Conservation (phyloP, 371 early-diverging fungal species). For the Mortierella sp. region DNA sequence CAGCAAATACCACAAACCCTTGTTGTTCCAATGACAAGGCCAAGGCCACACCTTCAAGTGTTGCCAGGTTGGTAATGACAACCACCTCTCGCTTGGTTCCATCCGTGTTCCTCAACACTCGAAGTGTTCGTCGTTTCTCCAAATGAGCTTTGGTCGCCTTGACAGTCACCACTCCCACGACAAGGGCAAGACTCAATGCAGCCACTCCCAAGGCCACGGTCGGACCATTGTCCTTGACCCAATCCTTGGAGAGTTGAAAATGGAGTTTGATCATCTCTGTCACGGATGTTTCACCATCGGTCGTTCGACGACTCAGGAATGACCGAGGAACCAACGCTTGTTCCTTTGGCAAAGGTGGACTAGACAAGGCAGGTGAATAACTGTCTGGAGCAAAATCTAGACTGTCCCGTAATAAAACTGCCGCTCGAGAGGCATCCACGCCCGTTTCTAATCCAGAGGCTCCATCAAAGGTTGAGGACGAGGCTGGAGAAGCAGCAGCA, state of each 20-base stretch:
- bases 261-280: conserved; percentile 29
- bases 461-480: neutral
- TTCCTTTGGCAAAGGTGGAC: no score
- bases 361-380: no score
- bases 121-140: conserved; percentile 13
- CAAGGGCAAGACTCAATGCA: conserved; percentile 10
- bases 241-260: conserved; percentile 24
- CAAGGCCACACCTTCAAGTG: conserved; percentile 13
- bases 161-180: conserved; percentile 26
- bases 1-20: conserved; percentile 36
- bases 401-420: no score
- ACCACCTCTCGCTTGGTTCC: conserved; percentile 15
- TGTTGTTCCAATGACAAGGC: conserved; percentile 15
- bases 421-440: neutral
- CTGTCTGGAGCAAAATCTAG: no score
- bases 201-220: conserved; percentile 10
- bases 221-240: conserved; percentile 30
- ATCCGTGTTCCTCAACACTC: conserved; percentile 17
- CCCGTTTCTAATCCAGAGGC: no score
- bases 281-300: conserved; percentile 6
- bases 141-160: conserved; percentile 8
- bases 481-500: neutral
- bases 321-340: no score
- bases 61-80: conserved; percentile 23
- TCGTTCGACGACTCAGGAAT: no score